Base-by-base conservation (phyloP, 2,329 filamentous ascomycete species). In the Lasiodiplodia theobromae region DNA sequence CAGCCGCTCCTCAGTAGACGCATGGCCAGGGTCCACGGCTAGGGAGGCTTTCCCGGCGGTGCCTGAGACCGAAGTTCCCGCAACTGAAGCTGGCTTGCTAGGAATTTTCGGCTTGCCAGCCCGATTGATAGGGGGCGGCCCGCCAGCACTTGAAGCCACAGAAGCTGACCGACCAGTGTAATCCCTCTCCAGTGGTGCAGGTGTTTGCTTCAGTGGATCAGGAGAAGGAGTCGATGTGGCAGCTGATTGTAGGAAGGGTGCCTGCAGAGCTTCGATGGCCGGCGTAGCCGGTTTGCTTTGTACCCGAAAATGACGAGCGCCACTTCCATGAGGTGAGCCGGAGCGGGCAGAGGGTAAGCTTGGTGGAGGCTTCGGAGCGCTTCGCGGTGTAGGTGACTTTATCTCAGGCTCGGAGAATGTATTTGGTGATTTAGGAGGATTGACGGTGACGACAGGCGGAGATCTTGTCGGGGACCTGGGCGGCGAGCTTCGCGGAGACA, bases 61-160 rank as follows among this genome's bases (percentile, higher is more conserved):
- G 21, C 78, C 76, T 6, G 67, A 58, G 7, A 52, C 53, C 3
- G 65, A 40, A 28, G 56, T 40, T 12, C 53, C 31, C 7, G 63
- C 44, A n/a, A 74, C 70, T 3, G 78, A 74, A 40, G 77, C 75
- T 3, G 76, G 72, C 62, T 88, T 88, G 11, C 80, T 77, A 12
- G 85, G 85, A 66, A 91, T 86, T 73, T 88, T 90, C 4, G 91
- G 91, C 78, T 96, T 97, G 51, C 92, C 92, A 37, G 89, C 89
- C 67, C 94, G 89, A 77, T 96, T 96, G 47, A 94, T 86, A 0
- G 92, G 91, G 4, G 93, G 93, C 11, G 92, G 92, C 31, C 78
- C 72, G 34, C 65, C 63, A 11, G 77, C 72, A n/a, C 75, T 74
- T 37, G 76, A 76, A 12, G 84, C 77, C 4, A 68, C 28, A 14